A percentile compares a stretch with the other conserved stretches of the same genome.
Conservation (phyloP, 2,329 filamentous ascomycete genomes). For the Fusarium pseudograminearum region DNA sequence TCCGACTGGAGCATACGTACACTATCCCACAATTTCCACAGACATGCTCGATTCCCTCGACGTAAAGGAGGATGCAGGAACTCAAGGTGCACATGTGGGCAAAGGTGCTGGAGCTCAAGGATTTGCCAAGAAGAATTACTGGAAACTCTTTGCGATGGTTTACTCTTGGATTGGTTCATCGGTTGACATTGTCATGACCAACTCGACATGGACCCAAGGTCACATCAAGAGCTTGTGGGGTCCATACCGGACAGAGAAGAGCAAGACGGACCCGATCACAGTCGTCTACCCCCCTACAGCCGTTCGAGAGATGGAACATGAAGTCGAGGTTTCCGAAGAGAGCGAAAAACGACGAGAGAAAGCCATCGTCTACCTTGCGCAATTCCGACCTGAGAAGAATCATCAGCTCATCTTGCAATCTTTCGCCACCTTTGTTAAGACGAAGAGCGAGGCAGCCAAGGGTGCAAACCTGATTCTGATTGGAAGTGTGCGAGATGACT, state of each 20-base stretch:
- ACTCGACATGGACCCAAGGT: slow-evolving; percentile 91
- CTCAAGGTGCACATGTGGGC: slow-evolving; percentile 84
- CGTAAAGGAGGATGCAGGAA: slow-evolving; percentile 67
- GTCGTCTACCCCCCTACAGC: slow-evolving; percentile 94
- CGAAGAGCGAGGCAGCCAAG: slow-evolving; percentile 61
- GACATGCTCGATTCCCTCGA: slow-evolving; percentile 93
- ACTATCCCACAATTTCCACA: slow-evolving; percentile 98
- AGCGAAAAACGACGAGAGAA: slow-evolving; percentile 78
- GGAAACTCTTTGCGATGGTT: slow-evolving; percentile 83
- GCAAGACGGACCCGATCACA: slow-evolving; percentile 67
- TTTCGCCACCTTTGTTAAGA: slow-evolving; percentile 80
- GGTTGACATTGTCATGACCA: slow-evolving; percentile 96
- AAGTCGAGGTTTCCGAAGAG: slow-evolving; percentile 75
- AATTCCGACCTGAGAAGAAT: slow-evolving; percentile 98
- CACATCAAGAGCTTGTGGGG: slow-evolving; percentile 88
- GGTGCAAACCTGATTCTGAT: slow-evolving; percentile 81
- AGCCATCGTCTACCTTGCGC: slow-evolving; percentile 90
- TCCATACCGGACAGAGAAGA: slow-evolving; percentile 61
- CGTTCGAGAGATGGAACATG: slow-evolving; percentile 82
- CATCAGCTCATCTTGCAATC: slow-evolving; percentile 87
- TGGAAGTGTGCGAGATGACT: slow-evolving; percentile 89
- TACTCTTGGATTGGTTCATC: slow-evolving; percentile 87
- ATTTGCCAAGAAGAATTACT: slow-evolving; percentile 81
- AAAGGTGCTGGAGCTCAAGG: slow-evolving; percentile 80
- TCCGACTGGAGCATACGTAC: slow-evolving; percentile 92